phyloP scores from a whole-genome alignment of 2,329 filamentous ascomycete species.

The Didymella segeticola region DNA sequence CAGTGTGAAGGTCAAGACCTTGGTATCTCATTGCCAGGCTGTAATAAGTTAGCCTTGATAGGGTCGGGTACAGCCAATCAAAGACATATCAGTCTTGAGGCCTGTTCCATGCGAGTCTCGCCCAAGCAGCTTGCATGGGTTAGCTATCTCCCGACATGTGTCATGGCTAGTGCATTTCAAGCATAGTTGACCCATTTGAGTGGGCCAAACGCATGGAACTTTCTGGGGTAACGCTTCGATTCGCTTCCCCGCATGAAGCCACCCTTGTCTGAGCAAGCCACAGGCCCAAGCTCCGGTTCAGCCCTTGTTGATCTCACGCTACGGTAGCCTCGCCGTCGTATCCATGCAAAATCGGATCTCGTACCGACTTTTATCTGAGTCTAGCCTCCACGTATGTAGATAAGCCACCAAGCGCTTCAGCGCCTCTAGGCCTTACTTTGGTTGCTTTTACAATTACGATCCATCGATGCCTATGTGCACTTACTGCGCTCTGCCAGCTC shows the following conservation, averaged over 20 bases:
- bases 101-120: neutral
- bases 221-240: slow-evolving; percentile 8
- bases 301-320: slow-evolving; percentile 4
- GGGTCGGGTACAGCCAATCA: neutral
- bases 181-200: neutral
- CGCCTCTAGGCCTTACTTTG: neutral
- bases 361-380: neutral
- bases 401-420: slow-evolving; percentile 1
- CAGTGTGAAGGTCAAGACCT: slow-evolving; percentile 10
- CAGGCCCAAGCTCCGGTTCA: neutral
- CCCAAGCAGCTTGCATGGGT: slow-evolving; percentile 1
- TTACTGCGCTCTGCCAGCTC: too few relatives aligned
- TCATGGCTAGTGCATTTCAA: neutral
- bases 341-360: slow-evolving; percentile 1
- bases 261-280: neutral
- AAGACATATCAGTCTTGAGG: neutral
- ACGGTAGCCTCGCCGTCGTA: slow-evolving; percentile 6
- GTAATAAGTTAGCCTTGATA: slow-evolving; percentile 6
- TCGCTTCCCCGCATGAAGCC: slow-evolving; percentile 7
- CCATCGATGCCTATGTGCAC: neutral
- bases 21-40: slow-evolving; percentile 3
- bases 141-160: neutral
- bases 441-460: neutral
- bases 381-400: slow-evolving; percentile 3
- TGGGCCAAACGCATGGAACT: slow-evolving; percentile 10